Conservation (phyloP, 1,284 basidiomycete species). For the Tylopilus sp. region DNA sequence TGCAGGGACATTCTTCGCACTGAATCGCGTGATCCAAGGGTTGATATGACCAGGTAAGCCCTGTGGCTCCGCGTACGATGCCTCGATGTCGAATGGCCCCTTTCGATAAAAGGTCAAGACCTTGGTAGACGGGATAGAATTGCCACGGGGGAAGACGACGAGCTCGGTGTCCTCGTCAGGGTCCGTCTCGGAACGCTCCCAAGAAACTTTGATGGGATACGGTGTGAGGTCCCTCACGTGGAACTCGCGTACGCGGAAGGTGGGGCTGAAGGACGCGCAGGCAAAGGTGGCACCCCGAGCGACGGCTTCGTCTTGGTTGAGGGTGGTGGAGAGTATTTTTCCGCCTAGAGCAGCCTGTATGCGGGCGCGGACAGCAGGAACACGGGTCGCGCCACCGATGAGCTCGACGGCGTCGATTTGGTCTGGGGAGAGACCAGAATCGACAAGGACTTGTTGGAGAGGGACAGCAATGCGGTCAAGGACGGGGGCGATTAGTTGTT, state of each 20-base stretch:
- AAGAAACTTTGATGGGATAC: constrained; percentile 85
- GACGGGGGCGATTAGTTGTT: constrained; percentile 84
- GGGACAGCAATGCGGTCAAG: constrained; percentile 91
- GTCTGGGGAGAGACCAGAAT: constrained; percentile 88
- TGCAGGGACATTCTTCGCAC: constrained; percentile 74
- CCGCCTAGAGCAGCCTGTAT: constrained; percentile 85
- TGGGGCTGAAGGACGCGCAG: constrained; percentile 90
- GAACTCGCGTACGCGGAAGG: constrained; percentile 95
- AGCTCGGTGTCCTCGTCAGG: constrained; percentile 87
- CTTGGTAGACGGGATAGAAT: constrained; percentile 87
- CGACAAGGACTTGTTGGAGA: constrained; percentile 88
- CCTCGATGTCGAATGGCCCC: constrained; percentile 82
- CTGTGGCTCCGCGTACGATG: constrained; percentile 69
- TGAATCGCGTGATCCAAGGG: constrained; percentile 79
- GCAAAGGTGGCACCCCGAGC: constrained; percentile 92
- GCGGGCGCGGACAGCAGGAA: constrained; percentile 91
- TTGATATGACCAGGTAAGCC: constrained; percentile 73
- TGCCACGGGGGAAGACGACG: constrained; percentile 79
- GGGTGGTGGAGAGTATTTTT: constrained; percentile 78
- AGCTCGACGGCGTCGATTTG: constrained; percentile 88
- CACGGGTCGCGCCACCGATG: constrained; percentile 93
- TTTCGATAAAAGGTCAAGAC: constrained; percentile 92
- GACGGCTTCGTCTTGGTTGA: constrained; percentile 94
- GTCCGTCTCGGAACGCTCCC: constrained; percentile 72
- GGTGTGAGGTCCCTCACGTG: constrained; percentile 77